Base-by-base conservation (phyloP, 345 rosid species). In the Rhizophora apiculata region DNA sequence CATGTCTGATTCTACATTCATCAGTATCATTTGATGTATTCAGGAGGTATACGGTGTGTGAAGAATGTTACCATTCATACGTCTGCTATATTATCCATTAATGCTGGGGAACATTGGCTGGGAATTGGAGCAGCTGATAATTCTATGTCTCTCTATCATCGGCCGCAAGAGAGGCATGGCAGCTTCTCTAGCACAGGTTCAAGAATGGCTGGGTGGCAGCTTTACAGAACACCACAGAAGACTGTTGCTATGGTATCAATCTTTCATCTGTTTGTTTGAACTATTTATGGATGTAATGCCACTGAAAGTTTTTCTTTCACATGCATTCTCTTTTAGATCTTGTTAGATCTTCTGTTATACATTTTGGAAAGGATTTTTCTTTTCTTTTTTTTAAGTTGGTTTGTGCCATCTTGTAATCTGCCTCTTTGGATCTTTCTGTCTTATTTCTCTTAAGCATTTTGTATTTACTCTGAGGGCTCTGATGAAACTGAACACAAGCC, bases 51-150 rank as follows among this genome's bases (percentile, higher is more conserved):
- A 72, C 88, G 84, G 79, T 89, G 98, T 21, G 88, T 85, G 82
- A 96, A 92, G 90, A 96, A 89, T 80, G 96, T 92, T 52, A 90
- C 96, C 0, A 85, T 96, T 37, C 99, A 96, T 74, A 72, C 66
- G 51, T 80, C 97, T 46, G 77, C 98, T 20, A 85, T 96, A 73
- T 78, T 96, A 72, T 92, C 98, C 2, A 88, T 96, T 73, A 92
- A 83, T 73, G 97, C 97, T 55, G 99, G 96, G 58, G 99, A 96
- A 34, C 79, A 90, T 68, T 96, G 98, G 98, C 68, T 96, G 73
- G 98, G 99, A 68, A 81, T 96, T 37, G 99, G 98, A 71, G 98
- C 99, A 72, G 96, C 98, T 74, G 99, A 96, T 80, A 96, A 90
- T 82, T 96, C 99, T 6, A 85, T 96, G 98, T 96, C 99, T 74